Percentiles rank a stretch among this genome's conserved stretches.
phyloP scores from a whole-genome alignment of 176 grass and related monocot species.

The Miscanthus lutarioriparius region DNA sequence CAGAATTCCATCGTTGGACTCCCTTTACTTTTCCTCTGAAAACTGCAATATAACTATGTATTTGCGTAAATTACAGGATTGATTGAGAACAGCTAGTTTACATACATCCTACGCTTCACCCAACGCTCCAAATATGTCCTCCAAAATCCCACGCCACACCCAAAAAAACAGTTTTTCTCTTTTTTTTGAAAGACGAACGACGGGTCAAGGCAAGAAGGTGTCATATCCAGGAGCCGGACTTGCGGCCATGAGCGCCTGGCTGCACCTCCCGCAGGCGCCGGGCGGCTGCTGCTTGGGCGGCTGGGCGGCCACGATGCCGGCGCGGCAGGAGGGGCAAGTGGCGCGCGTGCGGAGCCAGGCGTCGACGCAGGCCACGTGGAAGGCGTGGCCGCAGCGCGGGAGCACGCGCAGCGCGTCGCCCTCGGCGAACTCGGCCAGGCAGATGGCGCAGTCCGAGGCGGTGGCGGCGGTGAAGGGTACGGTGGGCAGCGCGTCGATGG shows the following conservation, averaged over 20 bases:
- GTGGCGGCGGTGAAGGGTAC: constrained; percentile 27
- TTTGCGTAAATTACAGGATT: no score
- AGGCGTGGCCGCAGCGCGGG: constrained; percentile 72
- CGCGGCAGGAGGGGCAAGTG: constrained; percentile 54
- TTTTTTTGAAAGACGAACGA: no score
- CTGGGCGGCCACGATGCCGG: background rate
- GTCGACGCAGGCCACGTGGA: constrained; percentile 78
- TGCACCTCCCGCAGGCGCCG: constrained; percentile 35
- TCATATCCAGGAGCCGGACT: background rate
- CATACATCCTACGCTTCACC: no score
- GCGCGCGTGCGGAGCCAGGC: constrained; percentile 52
- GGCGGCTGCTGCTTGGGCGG: background rate
- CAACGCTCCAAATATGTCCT: background rate
- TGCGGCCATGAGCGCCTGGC: background rate
- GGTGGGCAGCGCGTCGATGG: constrained; percentile 46
- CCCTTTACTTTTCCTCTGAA: background rate
- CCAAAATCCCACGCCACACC: background rate
- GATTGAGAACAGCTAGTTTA: no score
- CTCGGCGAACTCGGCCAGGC: constrained; percentile 43
- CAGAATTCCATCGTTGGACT: no score
- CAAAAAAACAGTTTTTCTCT: no score
- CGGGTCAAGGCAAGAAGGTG: constrained; percentile 23
- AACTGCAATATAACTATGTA: no score
- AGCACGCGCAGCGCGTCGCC: constrained; percentile 50
- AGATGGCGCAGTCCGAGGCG: constrained; percentile 44